Evolutionary conservation across 2,329 filamentous ascomycete genomes (phyloP), one percentile per base, ranked within the genome.

Genomic region (Talaromyces pinophilus): DNA sequence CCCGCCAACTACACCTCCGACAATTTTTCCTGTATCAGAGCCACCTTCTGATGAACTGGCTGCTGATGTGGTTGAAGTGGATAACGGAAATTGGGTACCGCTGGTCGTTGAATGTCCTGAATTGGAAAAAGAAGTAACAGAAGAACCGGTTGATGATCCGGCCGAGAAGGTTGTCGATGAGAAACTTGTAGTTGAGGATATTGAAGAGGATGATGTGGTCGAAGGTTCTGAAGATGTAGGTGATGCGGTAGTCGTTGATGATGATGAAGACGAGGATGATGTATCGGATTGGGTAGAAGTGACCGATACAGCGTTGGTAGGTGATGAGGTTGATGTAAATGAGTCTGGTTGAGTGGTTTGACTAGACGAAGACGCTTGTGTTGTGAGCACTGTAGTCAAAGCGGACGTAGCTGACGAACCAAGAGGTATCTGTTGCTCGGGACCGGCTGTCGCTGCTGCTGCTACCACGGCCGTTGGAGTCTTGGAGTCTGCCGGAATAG

Each of bases 1-100:
- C 55, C 86, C 86, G 17, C 87, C 87, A 30, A 89, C 81, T n/a
- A 89, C 85, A 57, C 86, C 86, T 7, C 87, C 87, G 22, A 88
- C 85, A 3, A 89, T 83, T 67, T 82, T 82, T 17, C 83, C 82
- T 28, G 84, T 86, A 54, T 80, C 75, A 33, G 67, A 72, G 22
- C 22, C 44, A 35, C 68, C 42, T 7, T 46, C 40, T 46, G 71
- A 52, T 3, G 71, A 69, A n/a, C 64, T 59, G 2, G 48, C 48
- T 15, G 63, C 38, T 52, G 48, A 11, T 28, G 65, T 19, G 4
- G 44, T 61, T 61, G 62, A 42, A 38, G 67, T 61, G 8, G 67
- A 44, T 42, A 30, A 30, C 1, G 57, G 57, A 42, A 59, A 11
- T 38, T 35, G 35, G 22, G 62, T 57, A 0, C 28, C 28, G n/a